A percentile compares a stretch with the other conserved stretches of the same genome.
phyloP scores from a whole-genome alignment of 768 basidiomycete species.

The Pholiota conissans region DNA sequence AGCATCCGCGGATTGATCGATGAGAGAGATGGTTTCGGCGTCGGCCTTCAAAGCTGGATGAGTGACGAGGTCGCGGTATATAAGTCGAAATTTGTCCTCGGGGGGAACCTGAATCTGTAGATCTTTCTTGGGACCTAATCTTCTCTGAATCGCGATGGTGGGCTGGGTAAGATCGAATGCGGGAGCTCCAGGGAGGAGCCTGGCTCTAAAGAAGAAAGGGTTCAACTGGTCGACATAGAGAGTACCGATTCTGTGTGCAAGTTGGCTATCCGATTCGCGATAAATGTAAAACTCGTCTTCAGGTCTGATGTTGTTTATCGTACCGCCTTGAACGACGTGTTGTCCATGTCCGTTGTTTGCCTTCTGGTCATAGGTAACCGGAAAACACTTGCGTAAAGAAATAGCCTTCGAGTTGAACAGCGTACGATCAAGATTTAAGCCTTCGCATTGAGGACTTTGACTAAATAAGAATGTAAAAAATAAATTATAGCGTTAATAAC shows the following conservation, averaged over 20 bases:
- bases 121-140: background rate
- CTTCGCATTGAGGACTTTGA: conserved; percentile 4
- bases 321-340: background rate
- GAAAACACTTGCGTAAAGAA: background rate
- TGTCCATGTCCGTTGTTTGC: background rate
- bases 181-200: background rate
- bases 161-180: background rate
- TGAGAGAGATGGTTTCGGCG: background rate
- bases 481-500: background rate
- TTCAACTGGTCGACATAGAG: background rate
- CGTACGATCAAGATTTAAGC: background rate
- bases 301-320: background rate
- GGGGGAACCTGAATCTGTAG: background rate
- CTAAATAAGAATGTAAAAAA: background rate
- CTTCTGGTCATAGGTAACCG: background rate
- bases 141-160: background rate
- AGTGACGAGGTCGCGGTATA: background rate
- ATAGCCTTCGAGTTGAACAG: background rate
- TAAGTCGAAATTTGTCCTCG: background rate
- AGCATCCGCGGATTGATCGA: background rate
- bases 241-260: background rate
- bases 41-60: background rate
- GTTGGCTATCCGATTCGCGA: background rate
- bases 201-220: background rate
- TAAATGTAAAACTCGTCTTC: background rate